phyloP scores from a whole-genome alignment of 306 rosid species.

The Prunus davidiana region DNA sequence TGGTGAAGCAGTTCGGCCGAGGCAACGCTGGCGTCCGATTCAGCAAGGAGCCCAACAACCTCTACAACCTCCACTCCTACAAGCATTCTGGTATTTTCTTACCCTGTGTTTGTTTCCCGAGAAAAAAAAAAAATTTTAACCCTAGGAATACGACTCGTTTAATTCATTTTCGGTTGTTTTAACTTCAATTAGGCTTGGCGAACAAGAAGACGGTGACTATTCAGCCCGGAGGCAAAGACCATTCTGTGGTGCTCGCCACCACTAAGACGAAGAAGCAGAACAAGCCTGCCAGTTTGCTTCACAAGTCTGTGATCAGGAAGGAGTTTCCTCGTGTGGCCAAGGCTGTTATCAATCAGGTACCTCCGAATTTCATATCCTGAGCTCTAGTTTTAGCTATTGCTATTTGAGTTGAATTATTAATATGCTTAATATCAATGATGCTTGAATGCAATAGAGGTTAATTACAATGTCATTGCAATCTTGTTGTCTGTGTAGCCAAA shows the following conservation, averaged over 20 bases:
- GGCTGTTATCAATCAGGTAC: conserved; percentile 75
- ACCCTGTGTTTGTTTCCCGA: not conserved
- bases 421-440: not conserved
- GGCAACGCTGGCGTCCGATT: conserved; percentile 66
- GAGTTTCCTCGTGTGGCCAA: conserved; percentile 71
- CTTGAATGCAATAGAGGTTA: not conserved
- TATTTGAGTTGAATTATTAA: not conserved
- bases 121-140: not conserved
- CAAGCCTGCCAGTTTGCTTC: conserved; percentile 56
- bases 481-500: not conserved
- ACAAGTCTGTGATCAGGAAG: conserved; percentile 72
- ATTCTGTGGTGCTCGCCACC: conserved; percentile 64
- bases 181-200: conserved; percentile 54
- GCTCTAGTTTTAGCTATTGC: not conserved
- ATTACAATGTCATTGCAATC: not conserved
- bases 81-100: conserved; percentile 56
- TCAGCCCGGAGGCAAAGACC: conserved; percentile 60
- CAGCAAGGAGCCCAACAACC: conserved; percentile 82
- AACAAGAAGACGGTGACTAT: conserved; percentile 75
- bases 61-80: conserved; percentile 70
- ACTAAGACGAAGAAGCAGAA: conserved; percentile 75
- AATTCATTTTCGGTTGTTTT: not conserved
- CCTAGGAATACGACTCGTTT: not conserved
- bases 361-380: not conserved
- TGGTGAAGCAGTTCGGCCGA: conserved; percentile 79